A percentile compares a stretch with the other conserved stretches of the same genome.
Conservation (phyloP, 352 stramenopile genomes). For the Pythium myriotylum region DNA sequence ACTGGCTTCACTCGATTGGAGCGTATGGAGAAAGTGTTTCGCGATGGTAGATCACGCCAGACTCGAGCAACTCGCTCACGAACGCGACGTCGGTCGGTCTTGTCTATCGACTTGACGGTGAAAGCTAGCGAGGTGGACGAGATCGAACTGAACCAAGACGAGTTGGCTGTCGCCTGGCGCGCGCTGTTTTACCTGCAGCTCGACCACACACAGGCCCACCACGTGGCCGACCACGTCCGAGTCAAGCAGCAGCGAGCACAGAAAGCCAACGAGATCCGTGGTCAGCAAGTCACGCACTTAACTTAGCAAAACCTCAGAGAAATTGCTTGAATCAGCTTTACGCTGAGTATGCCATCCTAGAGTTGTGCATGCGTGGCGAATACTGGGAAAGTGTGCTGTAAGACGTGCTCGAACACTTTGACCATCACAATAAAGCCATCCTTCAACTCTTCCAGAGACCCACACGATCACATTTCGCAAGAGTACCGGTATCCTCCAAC, state of each 20-base stretch:
- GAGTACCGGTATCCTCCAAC: too few relatives aligned
- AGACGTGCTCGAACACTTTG: too few relatives aligned
- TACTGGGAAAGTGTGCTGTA: too few relatives aligned
- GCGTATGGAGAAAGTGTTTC: conserved; percentile 18
- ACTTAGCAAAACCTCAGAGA: too few relatives aligned
- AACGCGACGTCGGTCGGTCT: conserved; percentile 4
- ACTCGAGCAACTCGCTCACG: background rate
- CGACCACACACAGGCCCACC: conserved; percentile 36
- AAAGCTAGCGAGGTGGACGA: background rate
- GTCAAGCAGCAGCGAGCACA: conserved; percentile 22
- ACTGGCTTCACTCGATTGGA: conserved; percentile 11
- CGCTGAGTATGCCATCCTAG: too few relatives aligned
- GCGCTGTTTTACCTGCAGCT: conserved; percentile 41
- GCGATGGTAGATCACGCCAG: background rate
- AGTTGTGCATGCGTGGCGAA: too few relatives aligned
- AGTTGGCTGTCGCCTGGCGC: conserved; percentile 38
- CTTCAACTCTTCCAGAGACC: too few relatives aligned
- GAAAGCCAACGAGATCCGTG: background rate
- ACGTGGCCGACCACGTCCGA: conserved; percentile 39
- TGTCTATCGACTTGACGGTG: background rate
- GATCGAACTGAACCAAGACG: conserved; percentile 24
- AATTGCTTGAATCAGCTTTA: too few relatives aligned
- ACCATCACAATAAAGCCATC: too few relatives aligned
- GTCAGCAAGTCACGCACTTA: background rate
- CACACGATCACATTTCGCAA: too few relatives aligned